Percentiles rank a stretch among this genome's conserved stretches.
phyloP scores from a whole-genome alignment of 2,329 filamentous ascomycete genomes.

The Aphanocladium album region DNA sequence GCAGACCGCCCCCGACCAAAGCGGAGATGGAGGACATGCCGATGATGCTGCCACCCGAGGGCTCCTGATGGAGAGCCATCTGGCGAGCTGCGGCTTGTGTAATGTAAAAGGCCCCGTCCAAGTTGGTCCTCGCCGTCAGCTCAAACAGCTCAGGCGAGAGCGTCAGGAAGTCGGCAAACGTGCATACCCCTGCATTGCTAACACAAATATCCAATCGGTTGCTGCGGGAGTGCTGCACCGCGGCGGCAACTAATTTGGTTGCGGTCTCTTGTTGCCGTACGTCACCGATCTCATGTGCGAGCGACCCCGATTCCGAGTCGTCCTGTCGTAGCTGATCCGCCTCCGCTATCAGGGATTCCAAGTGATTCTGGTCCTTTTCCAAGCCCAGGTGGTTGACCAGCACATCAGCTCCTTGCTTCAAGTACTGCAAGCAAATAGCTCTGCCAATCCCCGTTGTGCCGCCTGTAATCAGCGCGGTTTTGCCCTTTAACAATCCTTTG shows the following conservation, averaged over 20 bases:
- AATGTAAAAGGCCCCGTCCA: constrained; percentile 83
- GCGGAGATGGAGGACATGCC: constrained; percentile 69
- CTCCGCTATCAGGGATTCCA: constrained; percentile 48
- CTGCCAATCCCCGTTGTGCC: constrained; percentile 82
- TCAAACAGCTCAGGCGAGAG: constrained; percentile 66
- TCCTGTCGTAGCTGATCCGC: constrained; percentile 39
- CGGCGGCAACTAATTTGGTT: constrained; percentile 58
- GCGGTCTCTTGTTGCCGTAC: constrained; percentile 71
- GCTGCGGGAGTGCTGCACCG: constrained; percentile 55
- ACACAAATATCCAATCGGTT: constrained; percentile 70
- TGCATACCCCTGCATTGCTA: constrained; percentile 82
- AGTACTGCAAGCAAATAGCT: constrained; percentile 75
- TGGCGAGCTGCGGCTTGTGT: constrained; percentile 80
- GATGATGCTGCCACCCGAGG: constrained; percentile 73
- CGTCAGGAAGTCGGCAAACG: constrained; percentile 80
- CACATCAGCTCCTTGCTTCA: constrained; percentile 72
- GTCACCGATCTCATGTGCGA: constrained; percentile 65
- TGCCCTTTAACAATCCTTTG: constrained; percentile 59
- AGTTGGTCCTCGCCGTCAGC: constrained; percentile 71
- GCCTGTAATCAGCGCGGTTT: constrained; percentile 81
- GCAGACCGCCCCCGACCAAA: constrained; percentile 70
- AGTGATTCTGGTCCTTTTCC: constrained; percentile 44
- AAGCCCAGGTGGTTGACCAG: constrained; percentile 74
- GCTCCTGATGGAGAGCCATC: constrained; percentile 61
- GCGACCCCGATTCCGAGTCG: background rate